phyloP scores from a whole-genome alignment of 148 eudicot species.

The Suaeda aralocaspica region DNA sequence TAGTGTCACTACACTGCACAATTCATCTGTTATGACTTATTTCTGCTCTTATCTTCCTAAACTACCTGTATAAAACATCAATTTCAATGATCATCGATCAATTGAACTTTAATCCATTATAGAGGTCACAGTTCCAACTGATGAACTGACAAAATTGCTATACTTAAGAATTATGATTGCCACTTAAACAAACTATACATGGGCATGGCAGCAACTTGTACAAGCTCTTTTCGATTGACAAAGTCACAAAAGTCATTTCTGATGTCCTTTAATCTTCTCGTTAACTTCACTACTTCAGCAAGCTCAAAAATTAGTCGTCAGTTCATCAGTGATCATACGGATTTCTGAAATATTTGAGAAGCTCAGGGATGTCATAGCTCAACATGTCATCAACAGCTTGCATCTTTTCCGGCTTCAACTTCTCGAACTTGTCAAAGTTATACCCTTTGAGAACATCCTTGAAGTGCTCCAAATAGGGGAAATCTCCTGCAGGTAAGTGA shows the following conservation, averaged over 20 bases:
- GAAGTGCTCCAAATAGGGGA: constrained; percentile 62
- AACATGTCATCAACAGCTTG: constrained; percentile 83
- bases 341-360: constrained; percentile 66
- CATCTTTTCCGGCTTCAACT: constrained; percentile 61
- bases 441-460: constrained; percentile 62
- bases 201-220: too few species aligned
- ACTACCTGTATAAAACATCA: too few species aligned
- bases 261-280: background rate
- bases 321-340: constrained; percentile 47
- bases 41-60: too few species aligned
- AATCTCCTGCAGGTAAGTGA: constrained; percentile 77
- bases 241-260: background rate
- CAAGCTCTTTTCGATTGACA: too few species aligned
- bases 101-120: too few species aligned
- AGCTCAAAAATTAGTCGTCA: background rate
- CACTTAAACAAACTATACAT: too few species aligned
- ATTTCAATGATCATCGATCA: too few species aligned
- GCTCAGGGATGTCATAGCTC: constrained; percentile 76
- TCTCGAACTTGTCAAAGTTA: constrained; percentile 67
- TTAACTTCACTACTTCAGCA: background rate
- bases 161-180: too few species aligned
- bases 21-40: too few species aligned
- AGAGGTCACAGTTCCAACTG: too few species aligned
- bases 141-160: too few species aligned
- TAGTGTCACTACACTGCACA: too few species aligned